Percentiles rank a stretch among this genome's conserved stretches.
Conservation (phyloP, 78 protist genomes). For the Corallochytrium limacisporum region DNA sequence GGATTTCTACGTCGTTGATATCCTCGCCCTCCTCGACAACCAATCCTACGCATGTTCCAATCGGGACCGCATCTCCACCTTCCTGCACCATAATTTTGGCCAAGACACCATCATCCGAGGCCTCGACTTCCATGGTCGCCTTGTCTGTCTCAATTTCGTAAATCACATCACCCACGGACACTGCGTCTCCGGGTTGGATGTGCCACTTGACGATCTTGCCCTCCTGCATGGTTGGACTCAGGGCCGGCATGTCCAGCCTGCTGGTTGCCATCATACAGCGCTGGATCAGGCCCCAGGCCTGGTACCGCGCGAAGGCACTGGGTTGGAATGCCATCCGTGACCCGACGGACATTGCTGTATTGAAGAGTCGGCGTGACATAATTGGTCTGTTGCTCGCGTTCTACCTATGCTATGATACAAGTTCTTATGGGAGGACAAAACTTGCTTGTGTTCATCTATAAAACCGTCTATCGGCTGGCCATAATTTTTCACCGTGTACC, state of each 20-base stretch:
- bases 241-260: constrained; percentile 52
- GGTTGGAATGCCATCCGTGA: too few species aligned
- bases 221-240: constrained; percentile 69
- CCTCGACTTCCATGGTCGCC: constrained; percentile 64
- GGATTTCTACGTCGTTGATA: neutral
- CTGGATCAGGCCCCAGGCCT: too few species aligned
- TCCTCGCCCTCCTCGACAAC: constrained; percentile 9
- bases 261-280: too few species aligned
- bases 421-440: too few species aligned
- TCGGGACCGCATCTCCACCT: constrained; percentile 2
- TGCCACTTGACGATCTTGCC: neutral
- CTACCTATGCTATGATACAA: too few species aligned
- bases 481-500: too few species aligned
- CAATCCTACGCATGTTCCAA: neutral
- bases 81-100: constrained; percentile 53
- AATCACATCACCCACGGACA: constrained; percentile 55
- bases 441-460: too few species aligned
- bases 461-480: too few species aligned
- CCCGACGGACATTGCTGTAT: too few species aligned
- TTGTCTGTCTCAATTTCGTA: constrained; percentile 56
- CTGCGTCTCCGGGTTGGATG: constrained; percentile 4
- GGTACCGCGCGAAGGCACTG: too few species aligned
- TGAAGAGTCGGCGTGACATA: too few species aligned
- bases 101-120: constrained; percentile 56
- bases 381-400: too few species aligned